Evolutionary conservation across 768 basidiomycete genomes (phyloP), one percentile per base, ranked within the genome.

Genomic region (Gloeophyllum trabeum): DNA sequence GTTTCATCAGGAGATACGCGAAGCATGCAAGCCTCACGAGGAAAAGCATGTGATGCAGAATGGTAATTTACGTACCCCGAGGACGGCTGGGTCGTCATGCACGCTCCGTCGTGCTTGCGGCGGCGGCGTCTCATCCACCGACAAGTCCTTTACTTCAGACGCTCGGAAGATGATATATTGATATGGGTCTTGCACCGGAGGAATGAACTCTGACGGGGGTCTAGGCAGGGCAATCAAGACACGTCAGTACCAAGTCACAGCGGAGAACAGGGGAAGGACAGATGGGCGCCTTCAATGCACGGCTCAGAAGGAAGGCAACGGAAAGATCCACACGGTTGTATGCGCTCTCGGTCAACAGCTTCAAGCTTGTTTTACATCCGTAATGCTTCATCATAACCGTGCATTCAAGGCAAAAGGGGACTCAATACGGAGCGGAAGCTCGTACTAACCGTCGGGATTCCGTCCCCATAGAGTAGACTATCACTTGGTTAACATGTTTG

Each of bases 111-210:
- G 46, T 18, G 56, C 52, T 10, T 16, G 59, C 5, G 64, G 62
- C 0, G 70, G 64, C 23, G 63, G 46, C 1, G 73, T 70, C 45
- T 87, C 81, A 51, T 91, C 87, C 12, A 91, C 85, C 21, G 82
- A 71, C n/a, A 90, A 70, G 54, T 91, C 87, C 54, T 90, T 89
- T 47, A 90, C 87, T 60, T 91, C 86, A 2, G 84, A 84, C 5
- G 87, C 87, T 41, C 85, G 84, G 63, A 92, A 92, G 48, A 92
- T 85, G 61, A 92, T 90, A 61, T 87, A 90, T 48, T 83, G 74
- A 57, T 90, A 92, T 0, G 86, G 85, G 46, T 83, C 82, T 56
- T 79, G 76, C 35, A 81, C 80, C 0, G 88, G 85, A 3, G 88
- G 82, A 44, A 89, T 87, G 60, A 78, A 92, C 58, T 90, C 81